These are phyloP conservation scores for Phytopythium aichiense DNA, from an alignment of 352 stramenopile species.

Conservation along the genomic window DNA sequence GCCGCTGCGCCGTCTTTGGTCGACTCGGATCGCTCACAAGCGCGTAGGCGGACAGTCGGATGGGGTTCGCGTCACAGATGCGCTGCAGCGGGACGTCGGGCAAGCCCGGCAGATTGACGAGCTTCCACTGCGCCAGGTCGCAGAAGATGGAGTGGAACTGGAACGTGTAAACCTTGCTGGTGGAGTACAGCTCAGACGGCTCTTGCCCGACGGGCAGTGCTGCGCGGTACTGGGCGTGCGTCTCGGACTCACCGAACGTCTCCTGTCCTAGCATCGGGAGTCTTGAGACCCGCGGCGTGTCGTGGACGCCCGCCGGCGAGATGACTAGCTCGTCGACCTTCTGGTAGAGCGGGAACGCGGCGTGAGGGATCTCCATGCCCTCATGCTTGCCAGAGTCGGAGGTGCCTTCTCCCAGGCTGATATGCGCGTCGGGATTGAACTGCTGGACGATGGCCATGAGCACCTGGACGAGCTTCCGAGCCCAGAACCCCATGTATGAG, in stretches of 20 bases:
- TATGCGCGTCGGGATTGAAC: conserved; percentile 29
- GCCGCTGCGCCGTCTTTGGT: background rate
- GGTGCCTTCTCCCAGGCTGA: conserved; percentile 29
- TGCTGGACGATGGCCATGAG: conserved; percentile 34
- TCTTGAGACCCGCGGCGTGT: background rate
- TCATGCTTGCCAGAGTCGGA: background rate
- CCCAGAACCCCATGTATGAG: conserved; percentile 25
- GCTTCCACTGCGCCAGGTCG: conserved; percentile 41
- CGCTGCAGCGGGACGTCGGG: conserved; percentile 37
- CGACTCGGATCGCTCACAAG: conserved; percentile 7
- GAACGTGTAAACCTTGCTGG: conserved; percentile 54
- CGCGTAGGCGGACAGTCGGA: conserved; percentile 43
- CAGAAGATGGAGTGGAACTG: conserved; percentile 49
- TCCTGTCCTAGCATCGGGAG: conserved; percentile 27
- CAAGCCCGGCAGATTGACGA: conserved; percentile 39
- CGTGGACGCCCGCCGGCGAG: conserved; percentile 8
- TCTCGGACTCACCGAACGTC: conserved; percentile 28
- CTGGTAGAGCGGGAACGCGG: conserved; percentile 52
- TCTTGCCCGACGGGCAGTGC: conserved; percentile 14
- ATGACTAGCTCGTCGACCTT: conserved; percentile 43
- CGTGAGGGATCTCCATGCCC: conserved; percentile 32
- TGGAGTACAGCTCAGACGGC: conserved; percentile 16
- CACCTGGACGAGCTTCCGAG: conserved; percentile 26
- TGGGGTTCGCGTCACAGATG: conserved; percentile 24
- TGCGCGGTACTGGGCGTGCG: conserved; percentile 17